Percentiles rank a stretch among this genome's conserved stretches.
These are phyloP conservation scores for Termitomyces eurrhizus DNA, from an alignment of 768 basidiomycete genomes.

Conservation along the genomic window DNA sequence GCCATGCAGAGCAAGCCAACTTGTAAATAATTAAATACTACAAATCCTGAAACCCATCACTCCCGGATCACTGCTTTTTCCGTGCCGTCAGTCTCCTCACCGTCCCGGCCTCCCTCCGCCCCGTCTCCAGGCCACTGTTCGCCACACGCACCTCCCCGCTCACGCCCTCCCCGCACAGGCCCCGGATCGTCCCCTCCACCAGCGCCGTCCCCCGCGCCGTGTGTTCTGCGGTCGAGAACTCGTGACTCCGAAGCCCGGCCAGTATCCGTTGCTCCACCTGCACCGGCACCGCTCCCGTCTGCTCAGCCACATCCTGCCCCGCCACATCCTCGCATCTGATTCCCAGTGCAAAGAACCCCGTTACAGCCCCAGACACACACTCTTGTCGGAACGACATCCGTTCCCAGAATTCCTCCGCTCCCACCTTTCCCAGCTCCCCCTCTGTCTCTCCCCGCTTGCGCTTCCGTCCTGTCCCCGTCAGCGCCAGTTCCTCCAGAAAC, in stretches of 20 bases:
- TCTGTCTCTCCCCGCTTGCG: slow-evolving; percentile 38
- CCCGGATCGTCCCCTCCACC: slow-evolving; percentile 63
- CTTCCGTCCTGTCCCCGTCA: slow-evolving; percentile 55
- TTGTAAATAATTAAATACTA: neutral
- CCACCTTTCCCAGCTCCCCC: slow-evolving; percentile 58
- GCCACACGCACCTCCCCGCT: slow-evolving; percentile 51
- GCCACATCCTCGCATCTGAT: slow-evolving; percentile 19
- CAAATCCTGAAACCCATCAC: slow-evolving; percentile 12
- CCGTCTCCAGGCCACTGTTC: neutral
- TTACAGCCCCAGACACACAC: slow-evolving; percentile 85
- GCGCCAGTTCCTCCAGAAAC: slow-evolving; percentile 88
- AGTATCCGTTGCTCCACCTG: slow-evolving; percentile 70
- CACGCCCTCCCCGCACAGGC: slow-evolving; percentile 61
- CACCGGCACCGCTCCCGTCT: slow-evolving; percentile 49
- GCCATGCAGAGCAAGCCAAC: slow-evolving; percentile 9
- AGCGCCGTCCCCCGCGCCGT: slow-evolving; percentile 68
- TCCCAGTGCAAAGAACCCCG: slow-evolving; percentile 85
- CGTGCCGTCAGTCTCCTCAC: slow-evolving; percentile 62
- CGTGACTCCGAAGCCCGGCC: slow-evolving; percentile 64
- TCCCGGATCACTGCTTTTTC: slow-evolving; percentile 30
- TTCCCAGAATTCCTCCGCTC: slow-evolving; percentile 90
- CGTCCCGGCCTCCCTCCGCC: slow-evolving; percentile 6
- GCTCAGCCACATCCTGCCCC: slow-evolving; percentile 12
- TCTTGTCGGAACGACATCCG: slow-evolving; percentile 96
- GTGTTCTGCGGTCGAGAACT: slow-evolving; percentile 68